These are phyloP conservation scores for Arthrocladium fulminans DNA, from an alignment of 2,329 filamentous ascomycete species.

Conservation along the genomic window DNA sequence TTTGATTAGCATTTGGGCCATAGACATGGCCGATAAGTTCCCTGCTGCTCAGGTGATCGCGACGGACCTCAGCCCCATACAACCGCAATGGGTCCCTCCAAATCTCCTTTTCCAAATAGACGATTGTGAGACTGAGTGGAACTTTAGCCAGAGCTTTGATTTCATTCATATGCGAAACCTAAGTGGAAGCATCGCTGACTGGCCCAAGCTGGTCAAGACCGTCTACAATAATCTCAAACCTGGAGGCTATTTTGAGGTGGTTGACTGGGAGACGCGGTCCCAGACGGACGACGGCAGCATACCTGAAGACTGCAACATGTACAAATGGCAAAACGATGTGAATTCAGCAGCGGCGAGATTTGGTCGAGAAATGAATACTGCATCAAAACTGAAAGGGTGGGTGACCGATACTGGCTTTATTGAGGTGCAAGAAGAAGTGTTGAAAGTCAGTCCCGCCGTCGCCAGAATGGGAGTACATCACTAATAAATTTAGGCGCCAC, in stretches of 20 bases:
- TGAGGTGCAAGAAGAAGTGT: not conserved
- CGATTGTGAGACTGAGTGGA: slow-evolving; percentile 29
- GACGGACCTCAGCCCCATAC: slow-evolving; percentile 42
- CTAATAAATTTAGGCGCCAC: not conserved
- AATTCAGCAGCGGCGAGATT: slow-evolving; percentile 11
- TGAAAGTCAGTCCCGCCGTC: slow-evolving; percentile 1
- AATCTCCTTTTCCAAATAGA: slow-evolving; percentile 30
- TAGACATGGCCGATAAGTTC: slow-evolving; percentile 29
- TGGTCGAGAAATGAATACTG: slow-evolving; percentile 7
- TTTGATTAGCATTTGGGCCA: slow-evolving; percentile 28
- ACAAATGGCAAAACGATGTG: slow-evolving; percentile 16
- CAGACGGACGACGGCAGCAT: slow-evolving; percentile 25
- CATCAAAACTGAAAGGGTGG: not conserved
- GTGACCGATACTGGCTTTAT: not conserved
- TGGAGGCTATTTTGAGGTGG: slow-evolving; percentile 26
- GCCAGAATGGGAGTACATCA: not conserved
- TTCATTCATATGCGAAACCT: slow-evolving; percentile 26
- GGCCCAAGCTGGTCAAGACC: slow-evolving; percentile 23
- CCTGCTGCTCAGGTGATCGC: slow-evolving; percentile 37
- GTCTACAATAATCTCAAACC: slow-evolving; percentile 23
- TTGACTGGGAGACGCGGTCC: slow-evolving; percentile 26
- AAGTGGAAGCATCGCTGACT: slow-evolving; percentile 30
- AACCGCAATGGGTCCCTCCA: slow-evolving; percentile 35
- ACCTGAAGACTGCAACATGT: slow-evolving; percentile 14
- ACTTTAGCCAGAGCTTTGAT: slow-evolving; percentile 26